Base-by-base conservation (phyloP, 2,329 filamentous ascomycete species). In the Parasarocladium wereldwijsianum region DNA sequence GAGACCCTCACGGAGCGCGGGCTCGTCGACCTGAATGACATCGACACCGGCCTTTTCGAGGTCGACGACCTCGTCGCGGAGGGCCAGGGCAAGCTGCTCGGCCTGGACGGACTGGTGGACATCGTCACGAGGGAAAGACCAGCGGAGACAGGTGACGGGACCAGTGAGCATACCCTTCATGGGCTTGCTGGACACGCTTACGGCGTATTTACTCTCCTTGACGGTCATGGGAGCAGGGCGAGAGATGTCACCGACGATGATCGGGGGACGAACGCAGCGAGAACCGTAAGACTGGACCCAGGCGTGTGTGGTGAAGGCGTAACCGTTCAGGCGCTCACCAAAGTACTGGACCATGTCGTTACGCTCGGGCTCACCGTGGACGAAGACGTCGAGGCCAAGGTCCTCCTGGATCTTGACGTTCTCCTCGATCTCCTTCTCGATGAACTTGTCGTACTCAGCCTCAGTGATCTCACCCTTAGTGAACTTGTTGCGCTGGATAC, bases 341-440 rank as follows among this genome's bases (percentile, higher is more conserved):
- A 98, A 98, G 77, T 94, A 98, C 65, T 98, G 90, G 32, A 98
- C 90, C 90, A 98, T 98, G 76, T 98, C 90, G 67, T 98, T 98
- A 60, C 90, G 85, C 76, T 98, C 90, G 36, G 90, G 90, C 73
- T 98, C 90, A 55, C 90, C 90, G 69, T 98, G 90, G 42, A 98
- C 90, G 55, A 81, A 83, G 57, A 98, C 90, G 47, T 98, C 90
- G 32, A 98, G 78, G 58, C 75, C 85, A 50, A 98, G 86, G 67
- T 96, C 90, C 51, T 96, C 85, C 67, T 98, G 90, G 60, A 96
- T 82, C 70, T 85, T 82, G 62, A 98, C 73, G 53, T 87, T 84
- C 39, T 92, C 78, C 50, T 84, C 69, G 48, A 98, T 98, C 74
- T 98, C 90, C 70, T 93, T 81, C 73, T 96, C 83, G 47, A 98